These are phyloP conservation scores for Geotrichum aggregatum DNA, from an alignment of 1,139 yeast species.

Conservation along the genomic window DNA sequence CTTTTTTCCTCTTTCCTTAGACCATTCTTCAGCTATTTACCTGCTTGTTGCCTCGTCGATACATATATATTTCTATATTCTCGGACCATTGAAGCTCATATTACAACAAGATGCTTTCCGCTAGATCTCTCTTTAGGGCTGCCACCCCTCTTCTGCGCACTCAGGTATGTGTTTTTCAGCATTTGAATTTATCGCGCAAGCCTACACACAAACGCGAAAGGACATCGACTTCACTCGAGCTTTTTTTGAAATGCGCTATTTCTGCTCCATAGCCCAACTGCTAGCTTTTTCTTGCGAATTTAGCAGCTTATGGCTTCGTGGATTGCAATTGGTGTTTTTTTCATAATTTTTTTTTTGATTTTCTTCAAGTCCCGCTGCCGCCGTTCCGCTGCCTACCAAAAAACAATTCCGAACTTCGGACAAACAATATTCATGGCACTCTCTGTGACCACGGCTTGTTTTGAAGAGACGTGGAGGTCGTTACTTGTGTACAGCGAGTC, in stretches of 20 bases:
- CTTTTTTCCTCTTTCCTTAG: constrained; percentile 8
- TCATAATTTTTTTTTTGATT: background rate
- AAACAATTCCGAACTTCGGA: constrained; percentile 2
- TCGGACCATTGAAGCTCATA: background rate
- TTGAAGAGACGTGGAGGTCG: too few relatives aligned
- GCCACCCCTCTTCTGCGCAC: constrained; percentile 21
- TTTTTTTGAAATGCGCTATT: too few relatives aligned
- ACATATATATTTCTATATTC: background rate
- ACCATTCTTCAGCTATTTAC: background rate
- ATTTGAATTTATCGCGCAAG: background rate
- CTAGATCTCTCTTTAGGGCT: constrained; percentile 23
- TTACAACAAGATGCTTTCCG: constrained; percentile 22
- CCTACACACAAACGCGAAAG: too few relatives aligned
- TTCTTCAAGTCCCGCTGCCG: background rate
- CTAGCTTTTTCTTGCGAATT: too few relatives aligned
- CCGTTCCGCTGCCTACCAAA: background rate
- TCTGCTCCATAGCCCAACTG: too few relatives aligned
- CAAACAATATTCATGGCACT: background rate
- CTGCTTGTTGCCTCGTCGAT: background rate
- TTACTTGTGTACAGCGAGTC: too few relatives aligned
- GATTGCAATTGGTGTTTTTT: background rate
- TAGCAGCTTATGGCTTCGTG: too few relatives aligned
- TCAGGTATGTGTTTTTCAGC: constrained; percentile 18
- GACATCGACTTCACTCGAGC: background rate
- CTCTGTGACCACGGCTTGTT: too few relatives aligned